Percentiles rank a stretch among this genome's conserved stretches.
Conservation (phyloP, 495 filamentous ascomycete species). For the Penicillium alfredii region DNA sequence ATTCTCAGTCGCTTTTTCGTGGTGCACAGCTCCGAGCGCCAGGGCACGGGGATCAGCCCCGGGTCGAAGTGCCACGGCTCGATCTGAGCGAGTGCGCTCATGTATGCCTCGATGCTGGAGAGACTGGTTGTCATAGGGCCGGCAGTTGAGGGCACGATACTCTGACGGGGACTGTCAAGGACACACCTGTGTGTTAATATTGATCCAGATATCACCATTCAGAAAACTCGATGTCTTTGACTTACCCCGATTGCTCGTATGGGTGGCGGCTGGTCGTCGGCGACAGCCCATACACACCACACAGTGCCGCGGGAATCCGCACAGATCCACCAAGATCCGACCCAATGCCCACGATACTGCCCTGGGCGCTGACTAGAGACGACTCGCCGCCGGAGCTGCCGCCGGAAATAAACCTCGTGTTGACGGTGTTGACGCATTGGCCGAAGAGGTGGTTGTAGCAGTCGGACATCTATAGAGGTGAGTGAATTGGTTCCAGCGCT, state of each 20-base stretch:
- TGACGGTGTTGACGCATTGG: slow-evolving; percentile 51
- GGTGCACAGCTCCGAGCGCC: slow-evolving; percentile 27
- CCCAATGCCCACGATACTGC: slow-evolving; percentile 56
- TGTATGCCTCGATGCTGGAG: slow-evolving; percentile 38
- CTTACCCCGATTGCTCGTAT: slow-evolving; percentile 32
- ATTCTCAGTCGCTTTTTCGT: slow-evolving; percentile 37
- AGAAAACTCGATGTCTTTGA: background rate
- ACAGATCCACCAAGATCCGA: slow-evolving; percentile 65
- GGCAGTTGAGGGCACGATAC: slow-evolving; percentile 31
- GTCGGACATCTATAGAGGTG: slow-evolving; percentile 43
- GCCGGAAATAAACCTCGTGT: too few species aligned
- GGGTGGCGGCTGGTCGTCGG: slow-evolving; percentile 55
- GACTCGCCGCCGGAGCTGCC: slow-evolving; percentile 62
- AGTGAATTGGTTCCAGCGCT: background rate
- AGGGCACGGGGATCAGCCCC: slow-evolving; percentile 36
- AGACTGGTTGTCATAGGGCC: slow-evolving; percentile 41
- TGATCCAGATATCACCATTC: background rate
- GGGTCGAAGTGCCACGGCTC: slow-evolving; percentile 40
- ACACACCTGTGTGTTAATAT: background rate
- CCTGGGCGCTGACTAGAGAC: slow-evolving; percentile 50
- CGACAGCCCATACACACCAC: slow-evolving; percentile 57
- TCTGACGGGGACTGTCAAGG: slow-evolving; percentile 17
- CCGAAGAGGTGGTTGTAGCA: slow-evolving; percentile 40
- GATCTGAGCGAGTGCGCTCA: slow-evolving; percentile 27
- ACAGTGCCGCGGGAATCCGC: slow-evolving; percentile 54